Conservation (phyloP, 2,329 filamentous ascomycete species). For the Furcasterigmium furcatum region DNA sequence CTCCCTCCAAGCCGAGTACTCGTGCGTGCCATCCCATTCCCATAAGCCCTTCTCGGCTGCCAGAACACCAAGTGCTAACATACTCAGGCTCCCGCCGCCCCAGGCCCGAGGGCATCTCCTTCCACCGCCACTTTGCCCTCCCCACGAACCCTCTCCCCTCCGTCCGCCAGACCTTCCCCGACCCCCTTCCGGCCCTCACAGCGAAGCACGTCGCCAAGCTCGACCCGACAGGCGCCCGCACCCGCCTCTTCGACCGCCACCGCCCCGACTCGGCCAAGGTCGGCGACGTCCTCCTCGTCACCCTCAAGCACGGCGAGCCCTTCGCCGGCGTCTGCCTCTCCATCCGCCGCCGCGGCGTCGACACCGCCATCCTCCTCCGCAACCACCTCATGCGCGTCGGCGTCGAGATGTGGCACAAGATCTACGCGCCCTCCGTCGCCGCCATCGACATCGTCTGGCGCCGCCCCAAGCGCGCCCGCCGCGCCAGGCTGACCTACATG, state of each 20-base stretch:
- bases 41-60: too few relatives aligned
- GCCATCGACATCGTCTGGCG: constrained; percentile 94
- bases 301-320: constrained; percentile 75
- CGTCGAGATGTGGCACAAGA: constrained; percentile 97
- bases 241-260: constrained; percentile 72
- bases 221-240: constrained; percentile 81
- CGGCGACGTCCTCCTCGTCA: constrained; percentile 90
- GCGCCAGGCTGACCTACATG: constrained; percentile 89
- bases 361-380: constrained; percentile 82
- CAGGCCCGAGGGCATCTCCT: not conserved
- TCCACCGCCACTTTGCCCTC: constrained; percentile 16
- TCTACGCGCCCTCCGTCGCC: constrained; percentile 85
- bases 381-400: constrained; percentile 83
- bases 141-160: constrained; percentile 49
- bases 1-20: constrained; percentile 19
- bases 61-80: constrained; percentile 17
- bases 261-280: constrained; percentile 78
- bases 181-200: constrained; percentile 68
- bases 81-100: not conserved
- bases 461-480: constrained; percentile 76
- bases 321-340: constrained; percentile 87
- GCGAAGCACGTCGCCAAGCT: constrained; percentile 67
- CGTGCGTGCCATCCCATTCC: too few relatives aligned
- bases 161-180: constrained; percentile 51
- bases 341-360: constrained; percentile 82